Evolutionary conservation across 805 yeast species (phyloP).

Genomic region (Teunomyces stri): DNA sequence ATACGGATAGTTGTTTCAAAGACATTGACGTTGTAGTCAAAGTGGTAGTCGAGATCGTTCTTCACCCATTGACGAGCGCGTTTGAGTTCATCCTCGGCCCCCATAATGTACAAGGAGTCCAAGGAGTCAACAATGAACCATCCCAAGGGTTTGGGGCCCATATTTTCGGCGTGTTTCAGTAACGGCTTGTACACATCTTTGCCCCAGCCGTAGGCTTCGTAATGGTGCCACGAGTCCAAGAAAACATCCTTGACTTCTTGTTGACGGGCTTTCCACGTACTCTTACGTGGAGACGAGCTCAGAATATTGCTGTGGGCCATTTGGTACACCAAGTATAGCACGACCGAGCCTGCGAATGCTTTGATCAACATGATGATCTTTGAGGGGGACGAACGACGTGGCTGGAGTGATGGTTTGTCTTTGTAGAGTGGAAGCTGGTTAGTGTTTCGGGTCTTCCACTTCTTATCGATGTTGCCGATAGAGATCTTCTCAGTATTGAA

Average conservation of each 20-base stretch:
- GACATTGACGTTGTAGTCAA: constrained; percentile 73
- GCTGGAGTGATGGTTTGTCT: constrained; percentile 26
- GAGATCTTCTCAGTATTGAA: constrained; percentile 10
- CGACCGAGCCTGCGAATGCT: constrained; percentile 39
- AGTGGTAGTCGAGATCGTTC: constrained; percentile 63
- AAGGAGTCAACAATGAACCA: constrained; percentile 90
- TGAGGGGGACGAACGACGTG: constrained; percentile 5
- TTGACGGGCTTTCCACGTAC: constrained; percentile 49
- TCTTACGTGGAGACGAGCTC: neutral
- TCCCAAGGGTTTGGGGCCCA: constrained; percentile 82
- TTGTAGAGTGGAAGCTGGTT: constrained; percentile 31
- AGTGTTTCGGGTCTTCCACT: constrained; percentile 18
- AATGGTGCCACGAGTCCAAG: constrained; percentile 73
- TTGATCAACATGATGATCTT: constrained; percentile 39
- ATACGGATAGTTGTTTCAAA: constrained; percentile 94
- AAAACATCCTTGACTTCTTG: constrained; percentile 65
- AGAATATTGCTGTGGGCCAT: constrained; percentile 9
- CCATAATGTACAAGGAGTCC: constrained; percentile 82
- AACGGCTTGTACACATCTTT: constrained; percentile 73
- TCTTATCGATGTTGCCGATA: constrained; percentile 12
- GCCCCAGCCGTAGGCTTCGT: constrained; percentile 80
- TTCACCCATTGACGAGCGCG: constrained; percentile 75
- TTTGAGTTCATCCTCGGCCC: constrained; percentile 55
- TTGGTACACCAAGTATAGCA: constrained; percentile 41
- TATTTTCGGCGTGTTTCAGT: constrained; percentile 59